Percentiles rank a stretch among this genome's conserved stretches.
These are phyloP conservation scores for Fusarium veterinarium DNA, from an alignment of 2,329 filamentous ascomycete genomes.

Conservation along the genomic window DNA sequence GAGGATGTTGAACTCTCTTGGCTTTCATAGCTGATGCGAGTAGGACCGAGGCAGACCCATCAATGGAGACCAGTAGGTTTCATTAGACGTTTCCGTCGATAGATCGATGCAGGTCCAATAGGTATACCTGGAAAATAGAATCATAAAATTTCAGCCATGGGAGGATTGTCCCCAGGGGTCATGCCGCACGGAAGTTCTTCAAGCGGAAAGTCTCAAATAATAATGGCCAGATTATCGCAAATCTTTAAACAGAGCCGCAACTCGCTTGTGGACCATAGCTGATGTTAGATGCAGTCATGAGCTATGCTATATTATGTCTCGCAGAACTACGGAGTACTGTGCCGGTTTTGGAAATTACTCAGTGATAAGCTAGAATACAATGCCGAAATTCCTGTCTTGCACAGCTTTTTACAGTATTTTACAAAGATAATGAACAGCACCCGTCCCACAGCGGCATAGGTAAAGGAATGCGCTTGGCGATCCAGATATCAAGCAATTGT, in stretches of 20 bases:
- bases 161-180: neutral
- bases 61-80: neutral
- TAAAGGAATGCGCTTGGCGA: neutral
- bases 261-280: neutral
- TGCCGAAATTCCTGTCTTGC: neutral
- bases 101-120: neutral
- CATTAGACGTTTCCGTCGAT: slow-evolving; percentile 3
- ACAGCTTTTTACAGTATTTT: neutral
- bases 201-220: slow-evolving; percentile 37
- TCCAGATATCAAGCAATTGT: slow-evolving; percentile 6
- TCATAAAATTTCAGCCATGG: neutral
- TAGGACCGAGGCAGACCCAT: slow-evolving; percentile 26
- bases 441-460: neutral
- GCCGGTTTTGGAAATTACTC: neutral
- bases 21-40: slow-evolving; percentile 18
- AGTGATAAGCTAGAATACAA: neutral
- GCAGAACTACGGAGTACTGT: neutral
- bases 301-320: neutral
- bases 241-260: neutral
- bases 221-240: slow-evolving; percentile 6
- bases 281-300: slow-evolving; percentile 1
- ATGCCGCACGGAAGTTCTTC: slow-evolving; percentile 1
- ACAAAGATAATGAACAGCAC: neutral
- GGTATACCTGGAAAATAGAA: neutral
- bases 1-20: slow-evolving; percentile 6